Base-by-base conservation (phyloP, 108 stramenopile species). In the Fragilaria crotonensis region DNA sequence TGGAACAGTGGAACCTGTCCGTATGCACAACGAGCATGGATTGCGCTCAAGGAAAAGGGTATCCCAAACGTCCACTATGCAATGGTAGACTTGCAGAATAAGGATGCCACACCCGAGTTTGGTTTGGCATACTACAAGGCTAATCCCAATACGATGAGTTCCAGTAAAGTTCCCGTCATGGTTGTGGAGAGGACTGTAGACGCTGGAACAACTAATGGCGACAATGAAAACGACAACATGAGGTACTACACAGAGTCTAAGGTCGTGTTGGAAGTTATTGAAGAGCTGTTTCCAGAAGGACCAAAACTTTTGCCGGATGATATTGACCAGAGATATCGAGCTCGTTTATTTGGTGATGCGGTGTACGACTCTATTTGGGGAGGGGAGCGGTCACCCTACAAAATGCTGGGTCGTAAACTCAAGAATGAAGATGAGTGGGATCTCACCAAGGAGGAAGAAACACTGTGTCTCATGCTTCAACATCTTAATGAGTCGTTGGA, bases 11-110 rank as follows among this genome's bases (percentile, higher is more conserved):
- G 49, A 19, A 50, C 54, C 51, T 74, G 72, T 41, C 72, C 72
- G 11, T 74, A 62, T 59, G 72, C 72, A 4, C 72, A 74, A 58
- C 67, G 72, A 3, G 72, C 67, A 18, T 74, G 72, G 72, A 72
- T 72, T 45, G 71, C 71, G 25, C 28, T 54, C 3, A 52, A 62
- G 32, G 71, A 72, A 67, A 54, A 31, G 27, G 64, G 52, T n/a
- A 52, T 62, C 20, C n/a, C n/a, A n/a, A 30, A 54, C 52, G 61
- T 59, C 25, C 27, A 54, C n/a, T 56, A 22, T 26, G 9, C 25
- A 4, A 57, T 54, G 33, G 44, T 61, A 14, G 30, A 68, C 36
- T 57, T 57, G 2, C 57, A 68, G 32, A 25, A 68, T 4, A 57
- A 59, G 31, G 60, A 62, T 32, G 25, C 66, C 2, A n/a, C n/a